Conservation (phyloP, 805 yeast species). For the Suhomyces tanzawaensis region DNA sequence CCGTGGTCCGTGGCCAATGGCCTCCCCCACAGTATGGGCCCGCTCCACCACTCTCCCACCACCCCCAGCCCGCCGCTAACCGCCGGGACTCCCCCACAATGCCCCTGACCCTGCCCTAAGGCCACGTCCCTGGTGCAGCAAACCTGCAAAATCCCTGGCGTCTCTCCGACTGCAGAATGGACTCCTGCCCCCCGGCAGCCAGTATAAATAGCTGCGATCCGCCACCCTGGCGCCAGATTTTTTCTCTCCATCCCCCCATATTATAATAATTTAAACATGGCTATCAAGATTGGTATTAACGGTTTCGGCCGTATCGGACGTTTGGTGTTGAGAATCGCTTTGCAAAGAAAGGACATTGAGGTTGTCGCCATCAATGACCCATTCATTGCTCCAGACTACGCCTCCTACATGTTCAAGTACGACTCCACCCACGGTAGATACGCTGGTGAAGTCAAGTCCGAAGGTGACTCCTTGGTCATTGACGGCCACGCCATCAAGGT, state of each 20-base stretch:
- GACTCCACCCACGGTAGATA: constrained; percentile 36
- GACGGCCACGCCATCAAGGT: constrained; percentile 29
- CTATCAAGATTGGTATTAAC: constrained; percentile 32
- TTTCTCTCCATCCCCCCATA: not conserved
- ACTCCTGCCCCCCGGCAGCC: constrained; percentile 8
- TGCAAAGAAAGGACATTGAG: constrained; percentile 29
- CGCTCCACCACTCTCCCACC: not conserved
- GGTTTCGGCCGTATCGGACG: constrained; percentile 39
- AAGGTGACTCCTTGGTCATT: constrained; percentile 24
- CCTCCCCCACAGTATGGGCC: not conserved
- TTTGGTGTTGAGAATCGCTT: constrained; percentile 33
- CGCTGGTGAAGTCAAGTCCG: constrained; percentile 27
- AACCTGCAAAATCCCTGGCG: not conserved
- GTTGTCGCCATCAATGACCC: constrained; percentile 36
- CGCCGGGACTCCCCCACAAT: not conserved
- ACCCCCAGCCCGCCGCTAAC: not conserved
- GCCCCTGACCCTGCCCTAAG: too few species aligned
- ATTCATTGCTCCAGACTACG: constrained; percentile 34
- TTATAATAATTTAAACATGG: constrained; percentile 13
- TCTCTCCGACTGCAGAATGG: constrained; percentile 2
- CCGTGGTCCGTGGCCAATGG: too few species aligned
- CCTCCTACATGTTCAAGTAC: constrained; percentile 37
- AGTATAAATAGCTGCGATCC: constrained; percentile 3
- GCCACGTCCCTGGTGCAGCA: not conserved
- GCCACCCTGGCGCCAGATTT: constrained; percentile 4